Base-by-base conservation (phyloP, 1,284 basidiomycete genomes). In the Apiotrichum gracile region DNA sequence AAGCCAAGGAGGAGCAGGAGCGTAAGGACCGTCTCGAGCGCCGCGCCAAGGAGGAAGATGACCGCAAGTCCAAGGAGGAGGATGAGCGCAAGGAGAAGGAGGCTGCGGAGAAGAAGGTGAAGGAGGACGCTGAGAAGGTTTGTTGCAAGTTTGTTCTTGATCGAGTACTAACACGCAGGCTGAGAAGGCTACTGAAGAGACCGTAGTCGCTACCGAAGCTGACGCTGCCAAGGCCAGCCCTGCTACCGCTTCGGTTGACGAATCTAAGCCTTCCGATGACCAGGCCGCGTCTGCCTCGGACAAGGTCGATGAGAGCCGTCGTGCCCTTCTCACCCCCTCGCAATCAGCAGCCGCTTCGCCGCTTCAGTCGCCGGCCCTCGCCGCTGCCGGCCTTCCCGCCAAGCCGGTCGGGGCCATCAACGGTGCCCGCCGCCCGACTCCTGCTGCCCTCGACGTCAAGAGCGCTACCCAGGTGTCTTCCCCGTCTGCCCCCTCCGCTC, bases 381-480 rank as follows among this genome's bases (percentile, higher is more conserved):
- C 67, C 22, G 62, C 65, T 49, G 68, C 72, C 44, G 66, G 70
- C 27, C 68, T 78, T 29, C 71, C 74, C 7, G 68, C 73, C 39
- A 75, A 76, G 58, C 69, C 71, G 38, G 66, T 71, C 27, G 65
- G 69, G 41, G 70, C 65, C 37, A 58, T 65, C 41, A 62, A 62
- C 49, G 58, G 61, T 31, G 65, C 63, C 58, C 43, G 65, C n/a
- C 66, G 72, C 52, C 61, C 62, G 38, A 64, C 57, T 21, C 87
- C 88, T 47, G 84, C 84, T 48, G 83, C 83, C 42, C 82, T 91
- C 39, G 85, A 91, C 63, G 80, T 88, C 49, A 79, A 81, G 12
- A 24, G 60, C 19, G 52, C 66, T 1, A 58, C 61, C 34, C 50
- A n/a, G n/a, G n/a, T n/a, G n/a, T n/a, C 50, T 5, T 49, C 51